Conservation (phyloP, 768 basidiomycete genomes). For the Lyophyllum shimeji region DNA sequence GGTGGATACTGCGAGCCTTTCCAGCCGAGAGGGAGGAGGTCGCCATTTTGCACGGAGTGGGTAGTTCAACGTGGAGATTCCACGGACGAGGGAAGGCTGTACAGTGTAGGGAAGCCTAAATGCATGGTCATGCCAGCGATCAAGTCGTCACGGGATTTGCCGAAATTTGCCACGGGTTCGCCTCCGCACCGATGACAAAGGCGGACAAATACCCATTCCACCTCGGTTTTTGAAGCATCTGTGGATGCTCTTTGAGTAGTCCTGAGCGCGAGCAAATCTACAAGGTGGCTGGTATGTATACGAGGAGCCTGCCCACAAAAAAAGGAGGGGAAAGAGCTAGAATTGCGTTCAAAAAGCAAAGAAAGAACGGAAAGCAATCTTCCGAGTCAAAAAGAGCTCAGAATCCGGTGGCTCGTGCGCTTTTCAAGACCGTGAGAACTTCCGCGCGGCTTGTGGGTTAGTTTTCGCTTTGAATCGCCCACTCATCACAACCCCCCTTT, state of each 20-base stretch:
- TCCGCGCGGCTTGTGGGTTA: slow-evolving; percentile 37
- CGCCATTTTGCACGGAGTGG: too few species aligned
- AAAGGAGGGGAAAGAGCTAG: slow-evolving; percentile 16
- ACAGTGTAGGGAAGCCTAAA: neutral
- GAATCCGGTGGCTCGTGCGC: slow-evolving; percentile 52
- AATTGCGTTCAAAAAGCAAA: slow-evolving; percentile 23
- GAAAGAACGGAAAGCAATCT: slow-evolving; percentile 41
- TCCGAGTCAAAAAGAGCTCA: slow-evolving; percentile 49
- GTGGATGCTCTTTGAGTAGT: slow-evolving; percentile 14
- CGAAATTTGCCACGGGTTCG: slow-evolving; percentile 6
- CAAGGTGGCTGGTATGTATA: neutral
- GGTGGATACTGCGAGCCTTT: too few species aligned
- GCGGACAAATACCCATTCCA: slow-evolving; percentile 18
- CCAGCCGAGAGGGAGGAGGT: too few species aligned
- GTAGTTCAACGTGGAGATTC: too few species aligned
- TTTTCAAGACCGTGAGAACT: slow-evolving; percentile 46
- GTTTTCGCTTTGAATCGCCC: slow-evolving; percentile 31
- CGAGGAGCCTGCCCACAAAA: slow-evolving; percentile 16
- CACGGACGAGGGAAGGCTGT: neutral
- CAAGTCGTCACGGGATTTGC: slow-evolving; percentile 12
- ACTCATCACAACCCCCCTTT: slow-evolving; percentile 30
- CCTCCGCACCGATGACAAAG: slow-evolving; percentile 15
- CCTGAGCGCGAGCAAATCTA: slow-evolving; percentile 15
- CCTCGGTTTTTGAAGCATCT: slow-evolving; percentile 19
- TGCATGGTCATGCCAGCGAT: neutral